These are phyloP conservation scores for Pisolithus sp. DNA, from an alignment of 768 basidiomycete genomes.

Conservation along the genomic window DNA sequence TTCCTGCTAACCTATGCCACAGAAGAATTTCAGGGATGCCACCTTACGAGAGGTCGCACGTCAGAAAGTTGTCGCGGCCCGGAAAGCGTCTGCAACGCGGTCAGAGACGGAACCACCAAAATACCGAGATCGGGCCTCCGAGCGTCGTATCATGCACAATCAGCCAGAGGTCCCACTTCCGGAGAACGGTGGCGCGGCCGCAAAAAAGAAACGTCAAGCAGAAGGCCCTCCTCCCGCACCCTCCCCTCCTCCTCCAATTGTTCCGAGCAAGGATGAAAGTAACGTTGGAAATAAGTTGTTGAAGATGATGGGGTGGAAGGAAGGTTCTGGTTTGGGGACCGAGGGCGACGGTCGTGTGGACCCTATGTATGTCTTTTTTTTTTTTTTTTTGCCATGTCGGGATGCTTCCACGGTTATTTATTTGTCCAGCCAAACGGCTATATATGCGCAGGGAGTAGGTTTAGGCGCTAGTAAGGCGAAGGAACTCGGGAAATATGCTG, in stretches of 20 bases:
- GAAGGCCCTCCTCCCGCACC: conserved; percentile 61
- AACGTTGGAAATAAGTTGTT: conserved; percentile 91
- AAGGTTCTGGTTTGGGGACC: conserved; percentile 80
- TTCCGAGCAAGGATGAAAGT: conserved; percentile 71
- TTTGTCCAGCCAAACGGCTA: conserved; percentile 59
- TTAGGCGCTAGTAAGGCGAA: conserved; percentile 90
- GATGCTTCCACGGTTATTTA: conserved; percentile 7
- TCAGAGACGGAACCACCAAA: conserved; percentile 54
- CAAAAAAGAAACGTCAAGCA: conserved; percentile 36
- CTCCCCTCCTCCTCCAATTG: conserved; percentile 54
- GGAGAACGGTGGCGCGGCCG: conserved; percentile 32
- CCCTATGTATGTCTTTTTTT: conserved; percentile 55
- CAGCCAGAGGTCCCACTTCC: conserved; percentile 82
- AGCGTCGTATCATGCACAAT: conserved; percentile 84
- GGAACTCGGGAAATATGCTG: conserved; percentile 66
- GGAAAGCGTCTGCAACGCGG: conserved; percentile 28
- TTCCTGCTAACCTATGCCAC: conserved; percentile 12
- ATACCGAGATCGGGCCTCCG: conserved; percentile 93
- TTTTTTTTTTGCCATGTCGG: no score
- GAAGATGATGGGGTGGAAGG: conserved; percentile 98
- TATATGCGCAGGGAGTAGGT: conserved; percentile 85
- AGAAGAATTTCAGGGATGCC: conserved; percentile 84
- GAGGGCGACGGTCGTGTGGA: conserved; percentile 81
- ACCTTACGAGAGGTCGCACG: conserved; percentile 68
- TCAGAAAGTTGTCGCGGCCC: conserved; percentile 49